Evolutionary conservation across 257 asterid species (phyloP).

Genomic region (Ajuga chamaepitys): DNA sequence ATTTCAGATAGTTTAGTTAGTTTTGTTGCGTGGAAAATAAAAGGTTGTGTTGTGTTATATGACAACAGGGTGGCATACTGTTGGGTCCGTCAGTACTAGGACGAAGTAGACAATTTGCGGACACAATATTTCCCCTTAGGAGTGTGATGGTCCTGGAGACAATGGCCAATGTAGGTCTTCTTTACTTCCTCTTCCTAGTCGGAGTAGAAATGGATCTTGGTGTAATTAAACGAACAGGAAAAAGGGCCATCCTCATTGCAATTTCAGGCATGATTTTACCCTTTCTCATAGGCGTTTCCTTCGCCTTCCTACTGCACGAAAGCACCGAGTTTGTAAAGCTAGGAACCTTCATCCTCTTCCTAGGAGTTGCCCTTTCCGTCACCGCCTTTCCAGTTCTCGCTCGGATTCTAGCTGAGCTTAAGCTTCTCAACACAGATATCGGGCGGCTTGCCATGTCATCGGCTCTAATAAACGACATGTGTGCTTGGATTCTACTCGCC

Average conservation of each 20-base stretch:
- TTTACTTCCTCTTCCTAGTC: slow-evolving; percentile 75
- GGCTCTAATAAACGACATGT: slow-evolving; percentile 84
- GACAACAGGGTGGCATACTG: slow-evolving; percentile 72
- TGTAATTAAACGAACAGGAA: slow-evolving; percentile 64
- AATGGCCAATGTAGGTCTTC: slow-evolving; percentile 93
- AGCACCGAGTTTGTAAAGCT: slow-evolving; percentile 35
- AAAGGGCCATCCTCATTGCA: slow-evolving; percentile 54
- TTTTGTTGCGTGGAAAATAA: no score
- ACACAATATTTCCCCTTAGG: slow-evolving; percentile 60
- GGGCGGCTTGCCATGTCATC: slow-evolving; percentile 87
- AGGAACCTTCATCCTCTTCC: slow-evolving; percentile 81
- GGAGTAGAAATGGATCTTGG: slow-evolving; percentile 96
- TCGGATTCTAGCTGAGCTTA: slow-evolving; percentile 79
- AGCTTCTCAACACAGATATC: slow-evolving; percentile 81
- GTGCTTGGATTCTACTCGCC: slow-evolving; percentile 80
- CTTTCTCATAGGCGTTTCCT: slow-evolving; percentile 57
- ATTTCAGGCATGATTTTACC: slow-evolving; percentile 74
- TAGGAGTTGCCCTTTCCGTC: slow-evolving; percentile 80
- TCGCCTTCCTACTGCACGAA: slow-evolving; percentile 50
- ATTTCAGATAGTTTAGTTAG: no score
- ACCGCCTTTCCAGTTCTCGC: slow-evolving; percentile 94
- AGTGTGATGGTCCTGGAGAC: slow-evolving; percentile 97
- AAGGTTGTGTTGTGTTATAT: not conserved
- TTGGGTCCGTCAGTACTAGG: slow-evolving; percentile 92
- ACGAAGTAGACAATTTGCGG: slow-evolving; percentile 39